phyloP scores from a whole-genome alignment of 768 basidiomycete genomes.

The Amanita rubescens region DNA sequence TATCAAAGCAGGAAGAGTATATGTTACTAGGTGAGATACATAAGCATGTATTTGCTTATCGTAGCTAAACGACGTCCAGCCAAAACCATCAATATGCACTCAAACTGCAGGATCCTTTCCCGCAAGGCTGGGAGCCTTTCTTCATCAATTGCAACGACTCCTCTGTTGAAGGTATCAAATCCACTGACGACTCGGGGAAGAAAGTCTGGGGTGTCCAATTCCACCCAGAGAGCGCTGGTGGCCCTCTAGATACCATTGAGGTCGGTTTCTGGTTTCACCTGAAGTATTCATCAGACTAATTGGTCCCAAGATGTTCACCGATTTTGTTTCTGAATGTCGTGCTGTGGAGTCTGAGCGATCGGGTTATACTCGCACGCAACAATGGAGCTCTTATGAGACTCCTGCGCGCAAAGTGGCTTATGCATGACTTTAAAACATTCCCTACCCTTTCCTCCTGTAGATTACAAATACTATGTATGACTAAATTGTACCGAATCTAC shows the following conservation, averaged over 20 bases:
- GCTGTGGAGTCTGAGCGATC: slow-evolving; percentile 40
- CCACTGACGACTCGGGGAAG: slow-evolving; percentile 81
- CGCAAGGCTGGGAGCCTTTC: slow-evolving; percentile 95
- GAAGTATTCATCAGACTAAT: background rate
- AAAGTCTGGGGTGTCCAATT: slow-evolving; percentile 98
- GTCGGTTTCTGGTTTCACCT: slow-evolving; percentile 31
- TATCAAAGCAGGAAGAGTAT: slow-evolving; percentile 92
- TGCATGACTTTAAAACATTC: background rate
- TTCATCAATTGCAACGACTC: slow-evolving; percentile 99
- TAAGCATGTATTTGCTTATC: background rate
- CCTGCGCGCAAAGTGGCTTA: slow-evolving; percentile 13
- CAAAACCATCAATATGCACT: slow-evolving; percentile 99
- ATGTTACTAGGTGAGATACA: slow-evolving; percentile 78
- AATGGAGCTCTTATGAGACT: slow-evolving; percentile 15
- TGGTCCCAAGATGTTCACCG: slow-evolving; percentile 6
- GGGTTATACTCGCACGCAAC: slow-evolving; percentile 12
- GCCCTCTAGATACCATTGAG: slow-evolving; percentile 98
- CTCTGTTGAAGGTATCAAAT: slow-evolving; percentile 97
- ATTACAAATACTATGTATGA: background rate
- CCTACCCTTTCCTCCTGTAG: background rate
- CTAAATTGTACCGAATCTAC: background rate
- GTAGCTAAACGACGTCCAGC: slow-evolving; percentile 27
- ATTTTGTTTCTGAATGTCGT: slow-evolving; percentile 73
- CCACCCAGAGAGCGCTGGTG: slow-evolving; percentile 97
- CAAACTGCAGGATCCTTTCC: slow-evolving; percentile 90